Conservation (phyloP, 176 grass and related monocot genomes). For the Otatea glauca region DNA sequence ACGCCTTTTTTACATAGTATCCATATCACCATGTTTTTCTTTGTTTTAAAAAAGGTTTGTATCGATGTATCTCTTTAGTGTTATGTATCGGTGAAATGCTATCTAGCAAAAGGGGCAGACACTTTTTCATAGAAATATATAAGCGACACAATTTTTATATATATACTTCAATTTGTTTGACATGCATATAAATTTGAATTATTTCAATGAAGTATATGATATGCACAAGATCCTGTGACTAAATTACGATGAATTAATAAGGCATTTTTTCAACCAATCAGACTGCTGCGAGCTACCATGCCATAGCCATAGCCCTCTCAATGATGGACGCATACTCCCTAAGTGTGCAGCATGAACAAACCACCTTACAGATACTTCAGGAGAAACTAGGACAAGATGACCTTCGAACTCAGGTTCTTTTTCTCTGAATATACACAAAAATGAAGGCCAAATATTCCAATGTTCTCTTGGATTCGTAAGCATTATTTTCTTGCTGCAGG, state of each 20-base stretch:
- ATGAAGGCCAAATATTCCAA: conserved; percentile 19
- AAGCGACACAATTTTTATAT: background rate
- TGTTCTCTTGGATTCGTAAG: conserved; percentile 36
- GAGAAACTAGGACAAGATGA: conserved; percentile 94
- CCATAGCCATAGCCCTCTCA: conserved; percentile 98
- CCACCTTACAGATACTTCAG: conserved; percentile 95
- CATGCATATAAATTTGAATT: conserved; percentile 26
- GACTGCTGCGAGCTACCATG: conserved; percentile 99
- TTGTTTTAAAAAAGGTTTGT: conserved; percentile 20
- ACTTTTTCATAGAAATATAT: background rate
- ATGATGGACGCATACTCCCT: conserved; percentile 98
- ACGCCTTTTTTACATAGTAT: conserved; percentile 18
- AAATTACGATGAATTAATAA: conserved; percentile 36
- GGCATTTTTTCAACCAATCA: conserved; percentile 49
- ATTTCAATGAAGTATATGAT: conserved; percentile 15
- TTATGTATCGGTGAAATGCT: background rate
- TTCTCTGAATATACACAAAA: conserved; percentile 24
- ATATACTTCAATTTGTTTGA: conserved; percentile 24
- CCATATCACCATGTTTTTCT: conserved; percentile 1
- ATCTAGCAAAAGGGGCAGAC: background rate
- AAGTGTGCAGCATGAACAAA: conserved; percentile 97
- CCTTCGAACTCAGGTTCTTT: conserved; percentile 92
- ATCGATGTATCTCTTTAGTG: background rate
- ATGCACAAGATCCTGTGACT: conserved; percentile 28
- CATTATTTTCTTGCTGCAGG: conserved; percentile 54